Conservation (phyloP, 768 basidiomycete genomes). For the Udeniomyces megalosporus region DNA sequence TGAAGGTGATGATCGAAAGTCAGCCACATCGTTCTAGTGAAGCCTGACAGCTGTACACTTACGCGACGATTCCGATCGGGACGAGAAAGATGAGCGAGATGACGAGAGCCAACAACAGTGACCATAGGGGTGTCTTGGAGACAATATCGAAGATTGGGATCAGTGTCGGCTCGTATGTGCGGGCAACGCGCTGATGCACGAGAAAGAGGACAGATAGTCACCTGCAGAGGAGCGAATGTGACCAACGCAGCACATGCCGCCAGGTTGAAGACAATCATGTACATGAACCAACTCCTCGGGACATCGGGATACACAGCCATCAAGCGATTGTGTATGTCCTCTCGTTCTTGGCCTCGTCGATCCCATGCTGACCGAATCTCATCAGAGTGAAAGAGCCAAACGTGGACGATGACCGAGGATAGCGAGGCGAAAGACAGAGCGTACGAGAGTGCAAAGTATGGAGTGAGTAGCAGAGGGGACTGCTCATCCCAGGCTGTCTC, state of each 20-base stretch:
- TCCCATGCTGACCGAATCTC: constrained; percentile 21
- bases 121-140: constrained; percentile 31
- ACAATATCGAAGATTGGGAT: too few relatives aligned
- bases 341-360: constrained; percentile 19
- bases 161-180: too few relatives aligned
- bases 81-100: constrained; percentile 27
- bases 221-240: constrained; percentile 24
- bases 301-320: constrained; percentile 16
- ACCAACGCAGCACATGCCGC: constrained; percentile 25
- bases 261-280: constrained; percentile 24
- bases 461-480: constrained; percentile 27
- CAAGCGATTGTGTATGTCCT: constrained; percentile 25
- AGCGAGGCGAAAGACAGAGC: constrained; percentile 28
- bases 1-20: too few relatives aligned
- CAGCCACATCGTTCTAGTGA: too few relatives aligned
- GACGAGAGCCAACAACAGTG: constrained; percentile 24
- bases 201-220: neutral
- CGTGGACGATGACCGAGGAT: constrained; percentile 21
- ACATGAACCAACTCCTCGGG: constrained; percentile 27
- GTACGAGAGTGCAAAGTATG: constrained; percentile 30
- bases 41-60: too few relatives aligned
- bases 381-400: constrained; percentile 20
- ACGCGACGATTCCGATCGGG: constrained; percentile 18
- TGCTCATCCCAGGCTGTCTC: constrained; percentile 26
- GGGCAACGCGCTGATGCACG: too few relatives aligned